Conservation (phyloP, 371 early-diverging fungal species). For the Rhizopus arrhizus region DNA sequence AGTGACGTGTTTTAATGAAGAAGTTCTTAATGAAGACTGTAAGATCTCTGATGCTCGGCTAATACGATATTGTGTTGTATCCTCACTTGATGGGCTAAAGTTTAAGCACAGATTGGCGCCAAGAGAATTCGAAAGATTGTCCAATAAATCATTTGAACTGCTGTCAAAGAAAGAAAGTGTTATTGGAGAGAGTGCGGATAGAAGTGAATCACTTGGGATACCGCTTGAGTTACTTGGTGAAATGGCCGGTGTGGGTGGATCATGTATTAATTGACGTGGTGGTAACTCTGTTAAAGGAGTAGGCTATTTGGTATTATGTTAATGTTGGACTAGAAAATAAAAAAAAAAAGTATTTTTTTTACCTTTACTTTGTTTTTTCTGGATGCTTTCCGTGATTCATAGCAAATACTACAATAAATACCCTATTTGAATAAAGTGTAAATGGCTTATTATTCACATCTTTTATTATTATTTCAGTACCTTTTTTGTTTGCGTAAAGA, state of each 20-base stretch:
- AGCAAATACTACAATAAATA: constrained; percentile 48
- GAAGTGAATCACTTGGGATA: constrained; percentile 6
- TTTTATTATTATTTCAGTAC: constrained; percentile 30
- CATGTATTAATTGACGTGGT: neutral
- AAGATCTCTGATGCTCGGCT: constrained; percentile 26
- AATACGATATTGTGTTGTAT: constrained; percentile 10
- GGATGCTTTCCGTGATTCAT: constrained; percentile 38
- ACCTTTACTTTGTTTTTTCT: constrained; percentile 31
- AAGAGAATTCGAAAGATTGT: constrained; percentile 23
- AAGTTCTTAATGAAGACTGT: constrained; percentile 19
- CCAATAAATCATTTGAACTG: constrained; percentile 22
- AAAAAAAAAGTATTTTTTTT: neutral
- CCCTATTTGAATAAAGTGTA: constrained; percentile 30
- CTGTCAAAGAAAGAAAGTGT: constrained; percentile 26
- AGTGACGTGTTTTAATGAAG: constrained; percentile 5
- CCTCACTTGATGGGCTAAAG: neutral
- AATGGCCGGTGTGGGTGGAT: constrained; percentile 22
- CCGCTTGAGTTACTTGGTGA: constrained; percentile 19
- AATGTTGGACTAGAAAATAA: neutral
- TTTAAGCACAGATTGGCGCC: constrained; percentile 20
- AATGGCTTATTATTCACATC: neutral
- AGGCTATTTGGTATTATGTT: neutral
- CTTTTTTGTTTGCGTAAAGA: constrained; percentile 81
- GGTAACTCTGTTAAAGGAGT: constrained; percentile 1
- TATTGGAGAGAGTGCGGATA: constrained; percentile 13